Evolutionary conservation across 2,329 filamentous ascomycete genomes (phyloP).

Genomic region (Beauveria rudraprayagi): DNA sequence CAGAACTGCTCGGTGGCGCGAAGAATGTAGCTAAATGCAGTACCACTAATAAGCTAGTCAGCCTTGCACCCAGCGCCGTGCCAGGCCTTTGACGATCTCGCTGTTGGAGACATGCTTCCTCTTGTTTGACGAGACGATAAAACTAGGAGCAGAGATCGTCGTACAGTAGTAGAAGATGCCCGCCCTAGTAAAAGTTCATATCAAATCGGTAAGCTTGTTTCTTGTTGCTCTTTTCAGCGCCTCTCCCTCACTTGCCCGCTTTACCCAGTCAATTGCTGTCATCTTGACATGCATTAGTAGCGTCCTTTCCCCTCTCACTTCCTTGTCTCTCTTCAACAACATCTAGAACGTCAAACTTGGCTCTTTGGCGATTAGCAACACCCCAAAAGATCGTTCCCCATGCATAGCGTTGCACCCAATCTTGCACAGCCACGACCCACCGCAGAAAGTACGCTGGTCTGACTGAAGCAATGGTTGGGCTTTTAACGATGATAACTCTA

Average conservation of each 20-base stretch:
- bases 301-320: background rate
- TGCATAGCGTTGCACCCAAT: background rate
- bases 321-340: background rate
- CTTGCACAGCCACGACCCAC: conserved; percentile 2
- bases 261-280: background rate
- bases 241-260: background rate
- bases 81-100: background rate
- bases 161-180: background rate
- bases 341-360: background rate
- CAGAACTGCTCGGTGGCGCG: background rate
- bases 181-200: background rate
- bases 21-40: background rate
- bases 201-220: background rate
- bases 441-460: background rate
- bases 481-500: background rate
- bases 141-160: background rate
- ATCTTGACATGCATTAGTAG: background rate
- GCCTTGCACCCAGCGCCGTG: background rate
- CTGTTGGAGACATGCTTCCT: background rate
- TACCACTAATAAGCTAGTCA: background rate
- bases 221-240: background rate
- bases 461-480: background rate
- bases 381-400: background rate
- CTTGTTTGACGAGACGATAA: background rate
- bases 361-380: background rate